Base-by-base conservation (phyloP, 441 rosid genomes). In the Croton laevigatus region DNA sequence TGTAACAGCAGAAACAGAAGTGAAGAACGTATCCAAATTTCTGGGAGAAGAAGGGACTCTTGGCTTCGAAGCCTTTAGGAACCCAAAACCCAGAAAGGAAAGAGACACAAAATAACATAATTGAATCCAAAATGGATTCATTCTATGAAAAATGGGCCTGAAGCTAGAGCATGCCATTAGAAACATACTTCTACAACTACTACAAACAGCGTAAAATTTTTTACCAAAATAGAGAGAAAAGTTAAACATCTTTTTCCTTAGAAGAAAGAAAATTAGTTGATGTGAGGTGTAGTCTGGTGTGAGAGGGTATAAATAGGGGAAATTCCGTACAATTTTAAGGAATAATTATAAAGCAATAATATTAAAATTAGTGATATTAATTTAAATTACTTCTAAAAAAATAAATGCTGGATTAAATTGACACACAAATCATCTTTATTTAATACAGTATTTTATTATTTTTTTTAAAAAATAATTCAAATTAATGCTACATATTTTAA, bases 1-100 rank as follows among this genome's bases (percentile, higher is more conserved):
- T 0, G 97, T 85, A 16, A 83, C 36, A 0, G 90, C 85, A 0
- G 94, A 91, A 37, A 87, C 87, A 17, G 91, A 82, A 5, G 93
- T 89, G 79, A 91, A 85, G 73, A 84, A 83, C 37, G 81, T 8
- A 59, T 90, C 96, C 2, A 88, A 37, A 63, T 74, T 76, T 19
- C 9, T 73, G 1, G 80, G 86, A 37, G 12, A 57, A 1, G 38
- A 62, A 10, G 77, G 32, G 32, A 27, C 73, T 79, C 76, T 81
- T 2, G 87, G 80, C 57, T 67, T 68, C 2, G 71, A 9, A 23
- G 72, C 62, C 54, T 68, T 78, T 42, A 89, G 79, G 51, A 75
- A 59, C 52, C 73, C 74, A 60, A 63, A 81, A 19, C 95, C 95
- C 8, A 80, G 9, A 8, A 68, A 36, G 6, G 87, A 85, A 8